Percentiles rank a stretch among this genome's conserved stretches.
Evolutionary conservation across 495 filamentous ascomycete genomes (phyloP).

Genomic region (Podospora australis): DNA sequence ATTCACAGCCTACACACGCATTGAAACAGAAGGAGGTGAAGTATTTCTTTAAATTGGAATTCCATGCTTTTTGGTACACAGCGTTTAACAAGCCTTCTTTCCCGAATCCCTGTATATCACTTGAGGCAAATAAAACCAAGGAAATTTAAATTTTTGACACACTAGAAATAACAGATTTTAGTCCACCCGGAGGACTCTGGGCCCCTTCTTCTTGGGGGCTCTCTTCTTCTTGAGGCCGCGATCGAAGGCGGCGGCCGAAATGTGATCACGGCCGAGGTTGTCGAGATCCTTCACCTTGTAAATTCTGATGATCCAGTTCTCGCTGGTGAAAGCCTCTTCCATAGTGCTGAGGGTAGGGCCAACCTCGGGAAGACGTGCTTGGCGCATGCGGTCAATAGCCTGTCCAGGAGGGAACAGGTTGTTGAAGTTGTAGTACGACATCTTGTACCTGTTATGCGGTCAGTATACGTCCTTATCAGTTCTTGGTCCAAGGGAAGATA

Average conservation of each 20-base stretch:
- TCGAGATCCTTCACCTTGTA: conserved; percentile 99
- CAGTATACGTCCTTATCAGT: conserved; percentile 23
- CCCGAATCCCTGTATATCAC: conserved; percentile 12
- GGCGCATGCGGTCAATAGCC: conserved; percentile 85
- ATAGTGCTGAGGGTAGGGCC: conserved; percentile 81
- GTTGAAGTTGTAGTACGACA: conserved; percentile 99
- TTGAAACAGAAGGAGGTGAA: no score
- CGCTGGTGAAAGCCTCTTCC: conserved; percentile 96
- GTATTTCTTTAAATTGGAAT: no score
- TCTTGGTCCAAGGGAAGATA: neutral
- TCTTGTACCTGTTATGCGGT: conserved; percentile 80
- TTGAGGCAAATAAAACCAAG: conserved; percentile 6
- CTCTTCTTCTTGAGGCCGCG: conserved; percentile 94
- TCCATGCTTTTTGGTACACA: conserved; percentile 20
- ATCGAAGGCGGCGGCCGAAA: conserved; percentile 78
- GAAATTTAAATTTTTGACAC: conserved; percentile 16
- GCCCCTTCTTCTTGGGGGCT: conserved; percentile 67
- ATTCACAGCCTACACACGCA: no score
- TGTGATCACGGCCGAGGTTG: conserved; percentile 88
- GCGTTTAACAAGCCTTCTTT: conserved; percentile 14
- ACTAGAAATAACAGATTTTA: conserved; percentile 34
- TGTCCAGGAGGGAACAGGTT: conserved; percentile 86
- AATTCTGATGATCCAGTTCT: conserved; percentile 99
- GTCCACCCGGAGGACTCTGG: conserved; percentile 77
- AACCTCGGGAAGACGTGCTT: conserved; percentile 70